Base-by-base conservation (phyloP, 1,284 basidiomycete genomes). In the Uromyces viciae-fabae region DNA sequence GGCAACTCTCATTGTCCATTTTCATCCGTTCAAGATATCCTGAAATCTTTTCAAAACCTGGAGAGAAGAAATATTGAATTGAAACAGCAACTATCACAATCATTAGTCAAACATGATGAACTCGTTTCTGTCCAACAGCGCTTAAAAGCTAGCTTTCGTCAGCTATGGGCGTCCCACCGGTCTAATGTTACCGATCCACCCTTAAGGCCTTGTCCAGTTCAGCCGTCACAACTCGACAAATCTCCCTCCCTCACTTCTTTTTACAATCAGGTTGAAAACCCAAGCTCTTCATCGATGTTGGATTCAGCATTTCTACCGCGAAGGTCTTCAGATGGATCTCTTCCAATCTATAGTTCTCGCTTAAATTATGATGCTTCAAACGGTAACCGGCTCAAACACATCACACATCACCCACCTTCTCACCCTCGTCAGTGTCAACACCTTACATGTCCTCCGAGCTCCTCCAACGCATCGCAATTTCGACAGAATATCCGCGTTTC, bases 91-190 rank as follows among this genome's bases (percentile, higher is more conserved):
- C 46, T 66, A 2, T 66, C 58, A 4, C 49, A 66, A 22, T 76
- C 62, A 25, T 28, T 64, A 40, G 62, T 68, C 31, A n/a, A 77
- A 68, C 46, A 38, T 9, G 42, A 62, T 68, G 40, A 66, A 28
- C 49, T 77, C n/a, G 15, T 33, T 36, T 52, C 60, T 22, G 62
- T 77, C 42, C 28, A 66, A 22, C 60, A 77, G 17, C 64, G 46
- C 46, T 49, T 60, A 19, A 64, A 77, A 43, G 58, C 62, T 77
- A 77, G 75, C 31, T 77, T 77, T 38, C 60, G 62, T 49, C 43
- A 77, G 36, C 75, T 77, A 17, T 77, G 75, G 75, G 31, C 38
- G 19, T 74, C 72, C 58, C 54, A 52, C 15, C 52, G 58, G 58
- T 71, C 68, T 17, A 46, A 33, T 25, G 11, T 49, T 71, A 28